These are phyloP conservation scores for Austroboletus eburneus DNA, from an alignment of 768 basidiomycete species.

Conservation along the genomic window DNA sequence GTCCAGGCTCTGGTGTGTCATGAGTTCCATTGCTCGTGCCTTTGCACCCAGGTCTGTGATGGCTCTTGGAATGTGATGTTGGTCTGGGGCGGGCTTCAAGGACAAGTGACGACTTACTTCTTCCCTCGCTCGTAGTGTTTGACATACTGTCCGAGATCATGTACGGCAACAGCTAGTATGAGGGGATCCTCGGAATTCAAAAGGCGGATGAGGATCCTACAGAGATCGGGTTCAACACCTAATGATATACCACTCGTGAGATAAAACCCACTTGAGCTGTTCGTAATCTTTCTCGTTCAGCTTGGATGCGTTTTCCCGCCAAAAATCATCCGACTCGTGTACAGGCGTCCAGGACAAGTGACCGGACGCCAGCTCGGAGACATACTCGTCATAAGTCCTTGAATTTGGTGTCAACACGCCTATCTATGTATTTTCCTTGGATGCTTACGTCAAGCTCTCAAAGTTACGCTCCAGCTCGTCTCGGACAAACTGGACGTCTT, in stretches of 20 bases:
- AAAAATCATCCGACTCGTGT: conserved; percentile 95
- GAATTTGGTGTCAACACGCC: conserved; percentile 2
- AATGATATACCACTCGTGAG: not conserved
- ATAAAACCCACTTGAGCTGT: conserved; percentile 66
- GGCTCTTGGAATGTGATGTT: conserved; percentile 40
- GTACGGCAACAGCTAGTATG: conserved; percentile 87
- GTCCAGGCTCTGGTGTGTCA: conserved; percentile 84
- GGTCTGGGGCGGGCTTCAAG: not conserved
- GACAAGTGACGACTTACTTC: conserved; percentile 56
- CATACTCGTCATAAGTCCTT: conserved; percentile 96
- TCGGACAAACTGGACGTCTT: conserved; percentile 84
- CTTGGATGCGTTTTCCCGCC: conserved; percentile 90
- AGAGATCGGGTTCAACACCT: not conserved
- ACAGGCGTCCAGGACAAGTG: conserved; percentile 95
- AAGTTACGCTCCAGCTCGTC: conserved; percentile 84
- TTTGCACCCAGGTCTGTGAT: conserved; percentile 87
- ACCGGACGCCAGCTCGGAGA: conserved; percentile 83
- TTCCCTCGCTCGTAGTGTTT: conserved; percentile 90
- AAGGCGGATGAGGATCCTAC: conserved; percentile 69
- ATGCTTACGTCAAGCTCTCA: conserved; percentile 81
- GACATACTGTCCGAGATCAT: conserved; percentile 93
- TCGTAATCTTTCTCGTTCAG: conserved; percentile 82
- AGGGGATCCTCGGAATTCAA: conserved; percentile 64
- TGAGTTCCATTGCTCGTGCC: conserved; percentile 83
- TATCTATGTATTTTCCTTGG: not conserved